Evolutionary conservation across 202 grass and related monocot genomes (phyloP), one percentile per base, ranked within the genome.

Genomic region (Carex sylvatica): DNA sequence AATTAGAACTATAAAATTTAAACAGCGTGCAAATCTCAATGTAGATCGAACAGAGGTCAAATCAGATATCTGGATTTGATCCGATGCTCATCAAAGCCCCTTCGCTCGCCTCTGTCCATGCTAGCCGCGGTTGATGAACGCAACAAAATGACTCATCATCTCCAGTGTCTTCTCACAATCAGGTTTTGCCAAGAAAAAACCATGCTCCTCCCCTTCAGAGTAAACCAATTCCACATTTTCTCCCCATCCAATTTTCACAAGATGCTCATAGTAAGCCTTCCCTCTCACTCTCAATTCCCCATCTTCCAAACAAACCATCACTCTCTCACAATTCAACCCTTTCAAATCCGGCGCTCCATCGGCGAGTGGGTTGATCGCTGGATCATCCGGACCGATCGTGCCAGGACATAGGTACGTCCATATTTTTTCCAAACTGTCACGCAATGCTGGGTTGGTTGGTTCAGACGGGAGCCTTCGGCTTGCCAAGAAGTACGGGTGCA

Each of bases 351-450:
- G 12, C 51, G 47, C 65, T 20, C 65, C 58, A 55, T 77, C 79
- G 60, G 78, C 89, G 67, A 68, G 26, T 54, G 91, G 94, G 81
- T 97, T 84, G 73, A 93, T 87, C 61, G 71, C 87, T 6, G 89
- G 91, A 81, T 97, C 85, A 28, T 78, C 89, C 76, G 60, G 65
- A 35, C 91, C 94, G 65, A 84, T 91, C 70, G 78, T 28, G 51
- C 94, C 87, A n/a, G 84, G 91, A 88, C 87, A 90, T 75, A 97
- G 84, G 84, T 91, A 97, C 9, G 38, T 23, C 94, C 94, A 97
- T 68, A 90, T n/a, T 66, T 82, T 75, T 81, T 85, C 90, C 33
- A 79, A 18, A 51, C 24, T 24, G 3, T 83, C 70, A 23, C 85
- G 38, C 49, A 51, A 51, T 58, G 14, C 2, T 55, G 61, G 35